phyloP scores from a whole-genome alignment of 78 protist genomes.

The Guillardia theta region DNA sequence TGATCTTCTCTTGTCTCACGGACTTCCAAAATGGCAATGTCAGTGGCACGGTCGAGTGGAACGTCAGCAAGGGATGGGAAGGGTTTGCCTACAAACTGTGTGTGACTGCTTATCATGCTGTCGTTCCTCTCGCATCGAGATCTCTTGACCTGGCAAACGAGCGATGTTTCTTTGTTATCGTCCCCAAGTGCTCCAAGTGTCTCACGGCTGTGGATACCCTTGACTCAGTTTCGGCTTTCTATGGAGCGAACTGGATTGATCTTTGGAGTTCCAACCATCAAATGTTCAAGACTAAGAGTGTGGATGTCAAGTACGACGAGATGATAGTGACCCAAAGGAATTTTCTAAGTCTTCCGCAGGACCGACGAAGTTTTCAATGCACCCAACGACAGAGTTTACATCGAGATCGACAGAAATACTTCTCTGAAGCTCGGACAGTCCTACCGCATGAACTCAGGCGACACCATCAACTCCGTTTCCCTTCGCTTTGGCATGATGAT shows the following conservation, averaged over 20 bases:
- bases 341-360: not conserved
- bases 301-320: no score
- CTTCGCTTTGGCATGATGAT: not conserved
- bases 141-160: not conserved
- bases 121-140: not conserved
- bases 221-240: no score
- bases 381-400: not conserved
- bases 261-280: no score
- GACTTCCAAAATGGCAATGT: no score
- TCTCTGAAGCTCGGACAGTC: not conserved
- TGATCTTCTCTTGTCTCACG: no score
- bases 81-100: not conserved
- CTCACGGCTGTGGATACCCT: not conserved
- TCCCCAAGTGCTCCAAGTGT: constrained; percentile 8
- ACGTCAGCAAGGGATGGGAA: not conserved
- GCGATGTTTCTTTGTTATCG: not conserved
- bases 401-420: not conserved
- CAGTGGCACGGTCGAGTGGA: not conserved
- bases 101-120: not conserved
- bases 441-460: not conserved
- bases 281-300: no score
- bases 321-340: no score
- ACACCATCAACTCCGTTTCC: not conserved
- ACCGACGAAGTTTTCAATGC: not conserved
- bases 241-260: no score